phyloP scores from a whole-genome alignment of 139 green algal genomes.

The Yamagishiella unicocca region DNA sequence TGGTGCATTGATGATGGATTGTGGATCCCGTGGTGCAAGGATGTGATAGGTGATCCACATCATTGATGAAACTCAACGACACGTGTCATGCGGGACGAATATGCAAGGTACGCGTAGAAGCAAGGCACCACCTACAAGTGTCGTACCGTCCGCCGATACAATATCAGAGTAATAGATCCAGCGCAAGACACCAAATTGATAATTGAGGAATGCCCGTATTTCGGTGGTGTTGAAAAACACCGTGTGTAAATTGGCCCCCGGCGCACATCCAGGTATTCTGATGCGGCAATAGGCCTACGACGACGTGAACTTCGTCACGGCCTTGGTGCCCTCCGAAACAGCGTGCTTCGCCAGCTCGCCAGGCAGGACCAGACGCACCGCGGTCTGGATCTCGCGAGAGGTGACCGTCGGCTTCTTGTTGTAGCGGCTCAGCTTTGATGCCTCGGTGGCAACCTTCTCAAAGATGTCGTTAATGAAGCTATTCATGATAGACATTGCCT shows the following conservation, averaged over 20 bases:
- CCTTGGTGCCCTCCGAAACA: conserved; percentile 87
- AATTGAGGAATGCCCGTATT: no score
- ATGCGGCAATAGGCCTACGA: neutral
- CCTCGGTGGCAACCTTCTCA: conserved; percentile 89
- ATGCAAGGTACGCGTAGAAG: no score
- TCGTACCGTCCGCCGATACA: no score
- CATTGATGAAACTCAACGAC: no score
- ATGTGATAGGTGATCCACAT: no score
- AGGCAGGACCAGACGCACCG: conserved; percentile 85
- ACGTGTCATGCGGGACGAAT: no score
- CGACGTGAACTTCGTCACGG: conserved; percentile 90
- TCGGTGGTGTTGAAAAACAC: conserved; percentile 33
- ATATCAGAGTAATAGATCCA: no score
- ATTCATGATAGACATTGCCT: conserved; percentile 98
- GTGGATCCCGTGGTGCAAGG: no score
- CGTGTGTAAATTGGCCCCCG: conserved; percentile 4
- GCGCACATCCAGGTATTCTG: neutral
- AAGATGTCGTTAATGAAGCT: conserved; percentile 82
- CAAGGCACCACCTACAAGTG: no score
- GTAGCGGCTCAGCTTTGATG: conserved; percentile 74
- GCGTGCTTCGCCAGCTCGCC: conserved; percentile 92
- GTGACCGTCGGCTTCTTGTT: conserved; percentile 92
- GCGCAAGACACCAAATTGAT: no score
- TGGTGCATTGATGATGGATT: no score
- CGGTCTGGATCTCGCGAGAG: conserved; percentile 90